Evolutionary conservation across 768 basidiomycete genomes (phyloP).

Genomic region (Auricularia cornea): DNA sequence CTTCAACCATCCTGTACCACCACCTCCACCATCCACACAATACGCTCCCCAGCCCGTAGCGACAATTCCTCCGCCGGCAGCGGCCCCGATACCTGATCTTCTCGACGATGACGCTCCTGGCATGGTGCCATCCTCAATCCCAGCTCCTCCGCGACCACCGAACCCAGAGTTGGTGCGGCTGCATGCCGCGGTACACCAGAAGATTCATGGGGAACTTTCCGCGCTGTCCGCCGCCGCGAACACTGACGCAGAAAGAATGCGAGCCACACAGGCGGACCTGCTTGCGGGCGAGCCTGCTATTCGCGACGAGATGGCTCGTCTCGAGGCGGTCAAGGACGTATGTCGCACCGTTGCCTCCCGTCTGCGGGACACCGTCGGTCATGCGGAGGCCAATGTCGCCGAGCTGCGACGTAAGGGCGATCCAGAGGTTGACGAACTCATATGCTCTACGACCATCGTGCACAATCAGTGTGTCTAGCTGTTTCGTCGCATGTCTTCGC

Average conservation of each 20-base stretch:
- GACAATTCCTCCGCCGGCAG: slow-evolving; percentile 14
- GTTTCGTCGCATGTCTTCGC: slow-evolving; percentile 9
- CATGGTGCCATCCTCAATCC: slow-evolving; percentile 10
- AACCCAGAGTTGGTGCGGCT: slow-evolving; percentile 84
- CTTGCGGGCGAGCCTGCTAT: slow-evolving; percentile 88
- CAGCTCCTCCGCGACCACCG: slow-evolving; percentile 71
- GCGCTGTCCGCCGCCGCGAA: slow-evolving; percentile 58
- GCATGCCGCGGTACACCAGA: slow-evolving; percentile 68
- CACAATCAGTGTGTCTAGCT: slow-evolving; percentile 78
- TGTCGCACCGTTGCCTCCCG: slow-evolving; percentile 71
- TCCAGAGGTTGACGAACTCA: slow-evolving; percentile 91
- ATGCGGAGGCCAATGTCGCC: slow-evolving; percentile 63
- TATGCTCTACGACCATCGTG: slow-evolving; percentile 92
- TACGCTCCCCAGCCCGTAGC: slow-evolving; percentile 7
- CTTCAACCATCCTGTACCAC: not conserved
- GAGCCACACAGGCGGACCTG: slow-evolving; percentile 76
- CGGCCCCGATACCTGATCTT: slow-evolving; percentile 39
- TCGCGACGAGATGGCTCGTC: slow-evolving; percentile 88
- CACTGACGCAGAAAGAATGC: slow-evolving; percentile 64
- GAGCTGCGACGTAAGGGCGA: slow-evolving; percentile 80
- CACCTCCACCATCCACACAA: not conserved
- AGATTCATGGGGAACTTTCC: slow-evolving; percentile 60
- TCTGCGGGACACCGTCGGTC: slow-evolving; percentile 50
- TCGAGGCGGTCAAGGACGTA: slow-evolving; percentile 89
- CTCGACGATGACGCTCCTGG: slow-evolving; percentile 49